Conservation (phyloP, 768 basidiomycete species). For the Phylloporus scabripes region DNA sequence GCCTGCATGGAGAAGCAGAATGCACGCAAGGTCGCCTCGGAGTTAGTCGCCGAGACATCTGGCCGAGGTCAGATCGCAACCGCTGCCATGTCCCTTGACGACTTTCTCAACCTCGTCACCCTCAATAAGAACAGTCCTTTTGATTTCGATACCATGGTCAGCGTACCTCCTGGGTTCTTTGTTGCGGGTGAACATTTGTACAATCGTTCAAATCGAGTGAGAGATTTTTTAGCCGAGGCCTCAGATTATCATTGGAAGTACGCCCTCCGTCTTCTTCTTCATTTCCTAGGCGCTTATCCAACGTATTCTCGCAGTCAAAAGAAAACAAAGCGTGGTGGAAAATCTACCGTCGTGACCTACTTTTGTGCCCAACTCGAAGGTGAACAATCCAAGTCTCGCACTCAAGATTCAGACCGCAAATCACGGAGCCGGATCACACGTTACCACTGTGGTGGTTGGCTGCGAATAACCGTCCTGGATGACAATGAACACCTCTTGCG, state of each 20-base stretch:
- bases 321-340: constrained; percentile 33
- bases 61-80: constrained; percentile 32
- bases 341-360: constrained; percentile 33
- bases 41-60: constrained; percentile 25
- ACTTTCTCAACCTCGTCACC: constrained; percentile 30
- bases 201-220: constrained; percentile 33
- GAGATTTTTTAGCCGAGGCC: constrained; percentile 31
- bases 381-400: constrained; percentile 32
- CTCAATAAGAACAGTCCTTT: constrained; percentile 30
- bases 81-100: constrained; percentile 31
- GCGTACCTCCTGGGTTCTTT: constrained; percentile 28
- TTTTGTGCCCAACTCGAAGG: constrained; percentile 33
- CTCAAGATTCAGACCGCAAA: constrained; percentile 30
- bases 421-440: constrained; percentile 32
- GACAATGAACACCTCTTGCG: constrained; percentile 32
- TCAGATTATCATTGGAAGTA: constrained; percentile 35
- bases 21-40: constrained; percentile 29
- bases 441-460: constrained; percentile 32
- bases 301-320: constrained; percentile 20
- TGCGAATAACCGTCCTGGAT: constrained; percentile 34
- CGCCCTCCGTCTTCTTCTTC: constrained; percentile 5
- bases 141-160: constrained; percentile 34
- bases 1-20: constrained; percentile 32
- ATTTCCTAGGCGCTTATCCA: not conserved
- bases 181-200: constrained; percentile 31